phyloP scores from a whole-genome alignment of 768 basidiomycete genomes.

The Leccinum broughii region DNA sequence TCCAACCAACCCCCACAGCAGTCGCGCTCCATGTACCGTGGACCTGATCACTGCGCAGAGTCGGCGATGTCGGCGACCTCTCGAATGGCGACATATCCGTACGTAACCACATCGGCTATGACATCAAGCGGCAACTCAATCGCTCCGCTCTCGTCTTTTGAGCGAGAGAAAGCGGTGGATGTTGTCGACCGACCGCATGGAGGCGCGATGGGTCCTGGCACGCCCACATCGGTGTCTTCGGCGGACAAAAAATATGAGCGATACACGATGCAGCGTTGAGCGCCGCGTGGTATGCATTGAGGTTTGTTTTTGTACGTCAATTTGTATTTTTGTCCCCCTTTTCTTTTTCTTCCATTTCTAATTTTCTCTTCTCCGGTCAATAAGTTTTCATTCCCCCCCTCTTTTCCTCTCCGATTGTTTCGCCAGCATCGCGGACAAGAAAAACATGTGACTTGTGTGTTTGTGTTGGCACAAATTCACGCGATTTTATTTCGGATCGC shows the following conservation, averaged over 20 bases:
- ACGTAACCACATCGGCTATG: constrained; percentile 41
- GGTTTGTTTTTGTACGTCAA: background rate
- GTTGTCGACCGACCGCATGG: background rate
- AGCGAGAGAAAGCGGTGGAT: constrained; percentile 56
- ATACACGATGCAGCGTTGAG: constrained; percentile 28
- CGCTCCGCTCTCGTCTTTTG: constrained; percentile 45
- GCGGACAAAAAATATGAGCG: constrained; percentile 36
- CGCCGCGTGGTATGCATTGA: background rate
- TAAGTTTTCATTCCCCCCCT: background rate
- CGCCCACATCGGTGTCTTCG: constrained; percentile 41
- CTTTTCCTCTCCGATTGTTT: background rate
- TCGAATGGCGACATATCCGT: constrained; percentile 33
- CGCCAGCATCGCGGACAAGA: background rate
- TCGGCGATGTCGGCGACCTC: constrained; percentile 38
- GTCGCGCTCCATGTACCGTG: constrained; percentile 34
- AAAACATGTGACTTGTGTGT: background rate
- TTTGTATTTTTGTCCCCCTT: constrained; percentile 7
- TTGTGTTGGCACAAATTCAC: background rate
- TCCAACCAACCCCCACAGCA: constrained; percentile 27
- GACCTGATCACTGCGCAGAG: constrained; percentile 30
- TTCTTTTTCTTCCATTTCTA: constrained; percentile 6
- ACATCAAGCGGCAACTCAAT: constrained; percentile 32
- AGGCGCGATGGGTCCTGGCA: constrained; percentile 31
- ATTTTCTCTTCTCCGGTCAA: background rate
- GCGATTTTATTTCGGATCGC: background rate